Evolutionary conservation across 306 rosid genomes (phyloP), one percentile per base, ranked within the genome.

Genomic region (Lotus japonicus): DNA sequence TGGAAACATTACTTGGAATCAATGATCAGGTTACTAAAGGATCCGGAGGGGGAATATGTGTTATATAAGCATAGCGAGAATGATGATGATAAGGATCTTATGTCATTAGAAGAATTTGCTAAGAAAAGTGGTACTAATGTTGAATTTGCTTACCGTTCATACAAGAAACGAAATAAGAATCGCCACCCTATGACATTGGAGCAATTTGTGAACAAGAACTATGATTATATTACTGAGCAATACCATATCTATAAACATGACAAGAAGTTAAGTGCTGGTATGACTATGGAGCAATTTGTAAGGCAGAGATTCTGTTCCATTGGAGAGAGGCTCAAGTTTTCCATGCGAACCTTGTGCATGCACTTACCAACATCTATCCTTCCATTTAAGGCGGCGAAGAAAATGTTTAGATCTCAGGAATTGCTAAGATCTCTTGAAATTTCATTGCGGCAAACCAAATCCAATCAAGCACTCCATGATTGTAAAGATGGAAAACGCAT

Each of bases 341-440:
- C 13, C 23, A 60, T 66, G 68, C 28, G 46, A 31, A 66, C 18
- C 61, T 57, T 85, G 58, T 81, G 12, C 18, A 84, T 81, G 0
- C 88, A 88, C 51, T 8, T 86, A n/a, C 95, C 89, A 43, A 84
- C 89, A 14, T 68, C 79, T 42, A 17, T 66, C 10, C 43, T 86
- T 36, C 62, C 84, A 9, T 48, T 70, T 0, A 60, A 46, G 39
- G 67, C 9, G 4, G 77, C 33, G 46, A 39, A 39, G 55, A 49
- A 28, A 9, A 81, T 80, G 66, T 51, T 64, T 11, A 43, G 4
- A 64, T 75, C 78, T 39, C 28, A 59, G 15, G 28, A 48, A 5
- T 59, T 74, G 70, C n/a, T 81, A 4, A 64, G 14, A 3, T 68
- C 56, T 18, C 65, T 81, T 50, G 60, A 52, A 72, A 43, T 1